These are phyloP conservation scores for Coleophoma cylindrospora DNA, from an alignment of 2,329 filamentous ascomycete species.

Conservation along the genomic window DNA sequence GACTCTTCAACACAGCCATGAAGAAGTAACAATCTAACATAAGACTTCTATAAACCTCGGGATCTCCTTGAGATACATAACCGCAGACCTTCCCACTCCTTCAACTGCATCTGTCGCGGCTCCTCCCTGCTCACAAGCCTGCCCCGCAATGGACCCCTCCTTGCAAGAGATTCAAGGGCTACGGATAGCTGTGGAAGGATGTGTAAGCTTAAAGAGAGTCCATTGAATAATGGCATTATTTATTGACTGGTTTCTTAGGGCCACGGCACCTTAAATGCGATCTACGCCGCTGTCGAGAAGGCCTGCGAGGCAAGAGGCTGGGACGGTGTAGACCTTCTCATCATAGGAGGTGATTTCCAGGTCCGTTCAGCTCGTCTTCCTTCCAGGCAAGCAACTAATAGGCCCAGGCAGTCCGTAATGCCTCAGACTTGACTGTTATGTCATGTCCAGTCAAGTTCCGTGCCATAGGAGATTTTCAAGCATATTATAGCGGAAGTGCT, in stretches of 20 bases:
- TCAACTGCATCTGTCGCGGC: background rate
- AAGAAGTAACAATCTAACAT: background rate
- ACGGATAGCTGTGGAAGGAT: constrained; percentile 81
- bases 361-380: constrained; percentile 34
- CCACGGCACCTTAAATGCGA: constrained; percentile 86
- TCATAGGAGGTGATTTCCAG: constrained; percentile 96
- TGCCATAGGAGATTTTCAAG: constrained; percentile 83
- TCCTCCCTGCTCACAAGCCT: background rate
- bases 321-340: constrained; percentile 80
- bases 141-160: constrained; percentile 17
- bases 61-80: background rate
- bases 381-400: constrained; percentile 5
- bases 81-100: background rate
- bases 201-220: constrained; percentile 49
- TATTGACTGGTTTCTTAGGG: constrained; percentile 50
- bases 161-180: constrained; percentile 40
- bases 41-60: background rate
- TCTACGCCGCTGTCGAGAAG: constrained; percentile 73
- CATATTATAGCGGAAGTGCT: constrained; percentile 80
- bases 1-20: background rate
- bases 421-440: constrained; percentile 81
- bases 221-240: constrained; percentile 6
- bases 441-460: constrained; percentile 87
- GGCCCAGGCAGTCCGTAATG: constrained; percentile 74
- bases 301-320: constrained; percentile 69